Conservation (phyloP, 2,329 filamentous ascomycete genomes). For the Ophiobolus disseminans region DNA sequence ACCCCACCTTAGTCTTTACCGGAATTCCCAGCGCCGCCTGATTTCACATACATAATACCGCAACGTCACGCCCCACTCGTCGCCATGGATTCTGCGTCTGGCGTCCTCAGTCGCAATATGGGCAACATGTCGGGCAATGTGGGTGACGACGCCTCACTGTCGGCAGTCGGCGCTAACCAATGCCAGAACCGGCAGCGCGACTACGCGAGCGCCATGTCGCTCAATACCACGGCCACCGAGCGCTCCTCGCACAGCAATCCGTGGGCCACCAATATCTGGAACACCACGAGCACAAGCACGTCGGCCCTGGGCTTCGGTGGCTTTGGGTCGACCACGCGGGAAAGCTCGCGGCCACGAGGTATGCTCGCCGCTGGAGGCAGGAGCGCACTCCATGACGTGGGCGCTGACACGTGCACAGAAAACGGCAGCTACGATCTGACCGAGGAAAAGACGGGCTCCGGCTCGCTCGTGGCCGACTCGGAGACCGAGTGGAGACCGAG, state of each 20-base stretch:
- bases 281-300: conserved; percentile 23
- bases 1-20: conserved; percentile 25
- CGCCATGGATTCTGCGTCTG: conserved; percentile 25
- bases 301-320: conserved; percentile 30
- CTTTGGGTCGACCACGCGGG: conserved; percentile 38
- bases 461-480: conserved; percentile 71
- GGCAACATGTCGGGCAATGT: conserved; percentile 43
- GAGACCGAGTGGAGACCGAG: conserved; percentile 70
- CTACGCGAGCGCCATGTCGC: conserved; percentile 34
- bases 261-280: conserved; percentile 49
- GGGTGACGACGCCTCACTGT: conserved; percentile 16
- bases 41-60: conserved; percentile 10
- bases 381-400: background rate
- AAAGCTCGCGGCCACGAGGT: conserved; percentile 45
- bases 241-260: conserved; percentile 34
- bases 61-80: conserved; percentile 8
- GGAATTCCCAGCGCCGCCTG: conserved; percentile 8
- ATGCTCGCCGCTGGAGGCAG: conserved; percentile 3
- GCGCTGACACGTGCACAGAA: conserved; percentile 36
- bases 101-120: conserved; percentile 33
- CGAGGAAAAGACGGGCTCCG: conserved; percentile 70
- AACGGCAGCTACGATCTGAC: conserved; percentile 45
- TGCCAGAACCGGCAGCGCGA: conserved; percentile 41
- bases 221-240: conserved; percentile 39
- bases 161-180: conserved; percentile 5